These are phyloP conservation scores for Aspergillus hiratsukae DNA, from an alignment of 2,329 filamentous ascomycete species.

Conservation along the genomic window DNA sequence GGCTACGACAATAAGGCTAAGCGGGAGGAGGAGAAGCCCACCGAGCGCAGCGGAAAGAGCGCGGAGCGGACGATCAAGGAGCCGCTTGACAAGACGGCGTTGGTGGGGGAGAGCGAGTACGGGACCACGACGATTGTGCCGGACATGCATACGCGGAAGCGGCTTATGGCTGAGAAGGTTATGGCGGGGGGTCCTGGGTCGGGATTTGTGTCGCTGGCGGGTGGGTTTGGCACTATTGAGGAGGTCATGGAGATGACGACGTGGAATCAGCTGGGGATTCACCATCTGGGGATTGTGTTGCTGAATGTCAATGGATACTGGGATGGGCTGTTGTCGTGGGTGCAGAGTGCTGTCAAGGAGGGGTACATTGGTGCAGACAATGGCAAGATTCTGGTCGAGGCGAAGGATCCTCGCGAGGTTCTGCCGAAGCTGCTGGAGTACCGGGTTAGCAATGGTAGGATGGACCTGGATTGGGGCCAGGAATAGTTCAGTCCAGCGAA, in stretches of 20 bases:
- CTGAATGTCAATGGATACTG: constrained; percentile 90
- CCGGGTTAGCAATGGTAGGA: constrained; percentile 67
- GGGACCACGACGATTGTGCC: constrained; percentile 82
- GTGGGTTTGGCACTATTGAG: constrained; percentile 92
- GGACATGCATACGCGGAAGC: constrained; percentile 96
- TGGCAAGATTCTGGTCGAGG: constrained; percentile 73
- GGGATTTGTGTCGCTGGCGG: constrained; percentile 83
- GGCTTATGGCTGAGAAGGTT: constrained; percentile 86
- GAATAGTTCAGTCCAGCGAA: constrained; percentile 38
- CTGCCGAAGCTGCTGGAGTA: constrained; percentile 68
- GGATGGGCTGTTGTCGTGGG: constrained; percentile 80
- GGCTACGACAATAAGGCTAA: constrained; percentile 23
- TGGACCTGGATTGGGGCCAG: constrained; percentile 76
- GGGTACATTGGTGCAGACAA: constrained; percentile 73
- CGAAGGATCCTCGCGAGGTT: constrained; percentile 66
- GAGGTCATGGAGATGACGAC: constrained; percentile 90
- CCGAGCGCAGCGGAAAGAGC: constrained; percentile 40
- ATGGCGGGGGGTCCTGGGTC: constrained; percentile 73
- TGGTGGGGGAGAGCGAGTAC: constrained; percentile 50
- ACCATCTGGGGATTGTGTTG: constrained; percentile 71
- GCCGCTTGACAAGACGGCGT: constrained; percentile 17
- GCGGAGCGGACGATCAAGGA: constrained; percentile 59
- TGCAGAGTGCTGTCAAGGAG: constrained; percentile 66
- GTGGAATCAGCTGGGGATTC: constrained; percentile 97
- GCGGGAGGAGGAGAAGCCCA: constrained; percentile 23